A percentile compares a stretch with the other conserved stretches of the same genome.
Evolutionary conservation across 2,329 filamentous ascomycete genomes (phyloP).

Genomic region (Fusarium austroafricanum): DNA sequence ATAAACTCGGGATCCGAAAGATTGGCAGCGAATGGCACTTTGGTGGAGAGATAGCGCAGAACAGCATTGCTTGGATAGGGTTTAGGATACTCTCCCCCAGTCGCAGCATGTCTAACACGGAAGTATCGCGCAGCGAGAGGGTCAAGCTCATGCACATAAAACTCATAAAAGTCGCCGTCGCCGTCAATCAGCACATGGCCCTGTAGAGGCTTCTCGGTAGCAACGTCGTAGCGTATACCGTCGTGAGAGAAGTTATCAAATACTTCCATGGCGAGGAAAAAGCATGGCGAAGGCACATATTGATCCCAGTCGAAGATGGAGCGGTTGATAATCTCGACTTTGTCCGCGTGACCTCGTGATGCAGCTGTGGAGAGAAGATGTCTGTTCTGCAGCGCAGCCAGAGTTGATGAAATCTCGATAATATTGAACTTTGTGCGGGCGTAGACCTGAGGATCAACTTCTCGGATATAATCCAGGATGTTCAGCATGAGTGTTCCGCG

Average conservation of each 20-base stretch:
- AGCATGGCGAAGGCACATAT: conserved; percentile 91
- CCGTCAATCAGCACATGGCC: conserved; percentile 87
- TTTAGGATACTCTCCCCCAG: conserved; percentile 70
- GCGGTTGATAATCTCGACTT: conserved; percentile 93
- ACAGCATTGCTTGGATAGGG: conserved; percentile 66
- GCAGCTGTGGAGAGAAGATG: conserved; percentile 75
- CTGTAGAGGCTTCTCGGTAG: conserved; percentile 85
- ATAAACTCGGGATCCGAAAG: conserved; percentile 91
- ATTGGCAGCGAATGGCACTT: conserved; percentile 78
- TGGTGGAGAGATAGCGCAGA: conserved; percentile 70
- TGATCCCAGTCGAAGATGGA: conserved; percentile 95
- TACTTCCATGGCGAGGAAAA: conserved; percentile 97
- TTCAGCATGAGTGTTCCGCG: conserved; percentile 99
- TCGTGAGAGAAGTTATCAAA: conserved; percentile 99
- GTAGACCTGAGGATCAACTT: conserved; percentile 90
- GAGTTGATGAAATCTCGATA: conserved; percentile 89
- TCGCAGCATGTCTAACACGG: conserved; percentile 83
- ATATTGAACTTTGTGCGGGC: conserved; percentile 92
- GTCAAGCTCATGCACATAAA: conserved; percentile 85
- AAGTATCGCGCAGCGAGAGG: conserved; percentile 86
- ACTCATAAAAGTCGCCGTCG: conserved; percentile 92
- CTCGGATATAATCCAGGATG: conserved; percentile 94
- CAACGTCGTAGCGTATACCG: conserved; percentile 87
- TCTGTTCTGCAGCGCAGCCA: conserved; percentile 81
- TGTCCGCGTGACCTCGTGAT: conserved; percentile 79